Percentiles rank a stretch among this genome's conserved stretches.
These are phyloP conservation scores for Syncephalastrum contaminatum DNA, from an alignment of 371 early-diverging fungal species.

Conservation along the genomic window DNA sequence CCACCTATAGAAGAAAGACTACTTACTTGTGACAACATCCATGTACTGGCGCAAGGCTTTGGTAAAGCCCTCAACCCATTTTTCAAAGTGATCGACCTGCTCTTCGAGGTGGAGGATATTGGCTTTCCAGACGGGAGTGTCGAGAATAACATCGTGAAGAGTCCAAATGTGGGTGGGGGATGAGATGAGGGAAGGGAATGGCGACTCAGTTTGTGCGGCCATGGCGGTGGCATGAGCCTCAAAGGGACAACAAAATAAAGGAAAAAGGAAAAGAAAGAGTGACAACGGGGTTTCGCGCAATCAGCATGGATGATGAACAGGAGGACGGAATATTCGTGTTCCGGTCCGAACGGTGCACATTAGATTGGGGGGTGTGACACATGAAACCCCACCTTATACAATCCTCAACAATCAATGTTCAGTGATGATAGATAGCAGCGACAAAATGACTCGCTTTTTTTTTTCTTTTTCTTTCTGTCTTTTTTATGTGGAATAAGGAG, in stretches of 20 bases:
- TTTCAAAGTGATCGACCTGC: constrained; percentile 65
- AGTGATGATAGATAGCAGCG: no score
- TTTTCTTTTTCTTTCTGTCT: no score
- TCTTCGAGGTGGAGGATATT: constrained; percentile 63
- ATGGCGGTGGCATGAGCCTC: background rate
- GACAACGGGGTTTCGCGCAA: no score
- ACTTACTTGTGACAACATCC: constrained; percentile 46
- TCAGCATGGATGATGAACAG: no score
- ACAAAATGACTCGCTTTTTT: no score
- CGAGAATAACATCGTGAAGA: constrained; percentile 51
- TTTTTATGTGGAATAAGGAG: no score
- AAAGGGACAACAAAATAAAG: background rate
- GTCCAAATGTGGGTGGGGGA: constrained; percentile 36
- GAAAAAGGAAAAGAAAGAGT: background rate
- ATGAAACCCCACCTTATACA: no score
- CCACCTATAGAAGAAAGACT: background rate
- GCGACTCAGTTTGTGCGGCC: background rate
- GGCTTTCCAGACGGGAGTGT: constrained; percentile 69
- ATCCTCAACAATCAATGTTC: no score
- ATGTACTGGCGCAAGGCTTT: constrained; percentile 38
- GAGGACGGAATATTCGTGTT: no score
- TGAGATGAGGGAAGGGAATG: constrained; percentile 20
- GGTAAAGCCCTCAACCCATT: constrained; percentile 61
- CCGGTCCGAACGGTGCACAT: no score
- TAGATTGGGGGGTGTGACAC: no score